A percentile compares a stretch with the other conserved stretches of the same genome.
Evolutionary conservation across 1,284 basidiomycete species (phyloP).

Genomic region (Leccinum griseonigrum): DNA sequence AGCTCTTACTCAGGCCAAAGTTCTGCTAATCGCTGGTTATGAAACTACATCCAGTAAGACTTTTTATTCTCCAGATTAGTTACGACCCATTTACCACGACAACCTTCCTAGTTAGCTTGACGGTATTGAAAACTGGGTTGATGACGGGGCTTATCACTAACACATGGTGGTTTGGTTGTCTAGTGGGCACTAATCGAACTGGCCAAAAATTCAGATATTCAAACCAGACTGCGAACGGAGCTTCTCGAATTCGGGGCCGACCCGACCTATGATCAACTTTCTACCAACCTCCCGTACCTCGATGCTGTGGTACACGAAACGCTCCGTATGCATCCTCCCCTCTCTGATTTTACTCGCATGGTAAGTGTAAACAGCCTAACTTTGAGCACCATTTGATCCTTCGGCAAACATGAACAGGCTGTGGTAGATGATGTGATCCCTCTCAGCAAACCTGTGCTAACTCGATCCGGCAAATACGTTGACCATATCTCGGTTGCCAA

Average conservation of each 20-base stretch:
- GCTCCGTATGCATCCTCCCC: conserved; percentile 19
- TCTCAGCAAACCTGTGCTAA: conserved; percentile 41
- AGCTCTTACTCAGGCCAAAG: conserved; percentile 20
- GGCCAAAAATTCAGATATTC: conserved; percentile 18
- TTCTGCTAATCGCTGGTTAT: conserved; percentile 31
- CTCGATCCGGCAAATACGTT: conserved; percentile 37
- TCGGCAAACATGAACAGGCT: conserved; percentile 31
- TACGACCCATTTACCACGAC: background rate
- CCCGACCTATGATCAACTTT: conserved; percentile 28
- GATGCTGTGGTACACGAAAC: conserved; percentile 31
- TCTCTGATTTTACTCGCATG: conserved; percentile 39
- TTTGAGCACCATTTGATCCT: background rate
- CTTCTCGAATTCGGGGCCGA: conserved; percentile 23
- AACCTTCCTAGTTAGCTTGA: conserved; percentile 20
- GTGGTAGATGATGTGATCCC: conserved; percentile 54
- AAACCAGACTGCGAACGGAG: conserved; percentile 29
- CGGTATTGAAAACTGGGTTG: conserved; percentile 7
- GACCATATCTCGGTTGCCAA: conserved; percentile 43
- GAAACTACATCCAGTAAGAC: conserved; percentile 30
- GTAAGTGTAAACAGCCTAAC: conserved; percentile 24
- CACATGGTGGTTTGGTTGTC: background rate
- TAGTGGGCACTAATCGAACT: conserved; percentile 36
- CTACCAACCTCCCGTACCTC: conserved; percentile 26
- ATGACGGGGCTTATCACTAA: background rate
- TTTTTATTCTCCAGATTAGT: background rate